Evolutionary conservation across 768 basidiomycete genomes (phyloP).

Genomic region (Coprinopsis marcescibilis): DNA sequence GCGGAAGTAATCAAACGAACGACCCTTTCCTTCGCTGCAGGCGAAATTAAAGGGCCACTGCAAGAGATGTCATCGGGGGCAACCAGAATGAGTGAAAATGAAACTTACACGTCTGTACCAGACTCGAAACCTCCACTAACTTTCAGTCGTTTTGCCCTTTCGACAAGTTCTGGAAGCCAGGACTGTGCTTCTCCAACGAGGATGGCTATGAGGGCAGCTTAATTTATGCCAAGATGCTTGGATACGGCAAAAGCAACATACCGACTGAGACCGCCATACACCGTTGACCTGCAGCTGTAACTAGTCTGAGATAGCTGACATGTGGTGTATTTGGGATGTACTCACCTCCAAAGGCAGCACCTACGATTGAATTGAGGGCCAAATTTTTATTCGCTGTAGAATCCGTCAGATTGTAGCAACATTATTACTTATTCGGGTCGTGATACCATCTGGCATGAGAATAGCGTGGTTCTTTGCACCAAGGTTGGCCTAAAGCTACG

Average conservation of each 20-base stretch:
- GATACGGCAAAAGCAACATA: too few species aligned
- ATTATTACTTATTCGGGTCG: neutral
- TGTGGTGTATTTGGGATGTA: neutral
- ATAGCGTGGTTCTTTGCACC: constrained; percentile 98
- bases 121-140: constrained; percentile 90
- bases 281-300: constrained; percentile 85
- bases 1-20: constrained; percentile 68
- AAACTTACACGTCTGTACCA: constrained; percentile 67
- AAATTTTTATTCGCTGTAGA: constrained; percentile 84
- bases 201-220: constrained; percentile 55
- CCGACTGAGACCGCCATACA: constrained; percentile 97
- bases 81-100: neutral
- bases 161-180: constrained; percentile 85
- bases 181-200: constrained; percentile 74
- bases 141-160: constrained; percentile 72
- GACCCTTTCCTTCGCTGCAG: constrained; percentile 74
- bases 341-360: constrained; percentile 88
- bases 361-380: constrained; percentile 85
- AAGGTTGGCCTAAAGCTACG: constrained; percentile 43
- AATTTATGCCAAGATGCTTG: neutral
- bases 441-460: constrained; percentile 88
- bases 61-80: constrained; percentile 3
- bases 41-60: constrained; percentile 79
- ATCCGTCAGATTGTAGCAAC: constrained; percentile 1
- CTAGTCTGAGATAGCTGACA: constrained; percentile 9